phyloP scores from a whole-genome alignment of 345 rosid species.

The Bretschneidera sinensis region DNA sequence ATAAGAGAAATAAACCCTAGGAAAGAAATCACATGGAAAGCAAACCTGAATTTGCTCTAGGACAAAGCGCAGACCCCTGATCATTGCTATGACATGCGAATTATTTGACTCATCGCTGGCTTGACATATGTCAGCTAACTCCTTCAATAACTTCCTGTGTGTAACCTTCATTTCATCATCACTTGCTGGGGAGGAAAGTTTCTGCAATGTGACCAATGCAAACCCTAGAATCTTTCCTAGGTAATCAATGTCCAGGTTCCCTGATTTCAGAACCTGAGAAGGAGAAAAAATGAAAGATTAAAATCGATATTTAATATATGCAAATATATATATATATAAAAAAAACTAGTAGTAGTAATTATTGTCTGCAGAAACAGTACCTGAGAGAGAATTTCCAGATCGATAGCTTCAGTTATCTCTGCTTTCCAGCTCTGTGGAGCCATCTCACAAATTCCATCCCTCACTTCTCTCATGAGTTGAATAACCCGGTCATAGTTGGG shows the following conservation, averaged over 20 bases:
- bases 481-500: constrained; percentile 61
- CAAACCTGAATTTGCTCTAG: constrained; percentile 85
- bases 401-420: constrained; percentile 65
- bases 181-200: constrained; percentile 70
- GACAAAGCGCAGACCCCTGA: constrained; percentile 75
- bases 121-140: constrained; percentile 54
- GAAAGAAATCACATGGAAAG: not conserved
- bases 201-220: constrained; percentile 66
- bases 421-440: constrained; percentile 81
- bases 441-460: constrained; percentile 82
- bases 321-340: not conserved
- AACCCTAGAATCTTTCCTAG: constrained; percentile 73
- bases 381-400: constrained; percentile 75
- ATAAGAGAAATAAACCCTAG: not conserved
- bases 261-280: constrained; percentile 61
- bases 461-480: constrained; percentile 79
- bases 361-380: constrained; percentile 21
- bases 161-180: constrained; percentile 55
- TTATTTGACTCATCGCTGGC: constrained; percentile 35
- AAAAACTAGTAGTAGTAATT: too few relatives aligned
- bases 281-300: constrained; percentile 8
- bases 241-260: constrained; percentile 64
- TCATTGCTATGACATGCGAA: constrained; percentile 55
- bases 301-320: constrained; percentile 2
- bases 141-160: constrained; percentile 50